These are phyloP conservation scores for Rhizopus delemar DNA, from an alignment of 371 early-diverging fungal genomes.

Conservation along the genomic window DNA sequence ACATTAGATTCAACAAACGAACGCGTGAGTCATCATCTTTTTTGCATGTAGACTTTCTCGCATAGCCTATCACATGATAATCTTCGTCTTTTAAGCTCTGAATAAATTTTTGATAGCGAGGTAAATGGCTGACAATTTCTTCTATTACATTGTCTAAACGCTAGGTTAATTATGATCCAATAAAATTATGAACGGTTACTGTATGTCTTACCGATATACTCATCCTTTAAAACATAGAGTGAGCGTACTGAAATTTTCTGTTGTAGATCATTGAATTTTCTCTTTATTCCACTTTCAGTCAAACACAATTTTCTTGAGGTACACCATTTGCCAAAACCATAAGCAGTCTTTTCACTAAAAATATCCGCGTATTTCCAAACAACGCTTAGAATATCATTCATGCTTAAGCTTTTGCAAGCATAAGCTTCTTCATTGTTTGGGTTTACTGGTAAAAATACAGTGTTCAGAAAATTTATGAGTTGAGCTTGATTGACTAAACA, in stretches of 20 bases:
- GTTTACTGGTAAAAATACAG: conserved; percentile 11
- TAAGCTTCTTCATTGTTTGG: conserved; percentile 13
- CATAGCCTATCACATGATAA: conserved; percentile 17
- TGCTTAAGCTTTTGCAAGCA: conserved; percentile 8
- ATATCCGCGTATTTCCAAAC: conserved; percentile 9
- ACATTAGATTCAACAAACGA: conserved; percentile 6
- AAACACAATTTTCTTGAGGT: conserved; percentile 8
- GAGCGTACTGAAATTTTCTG: conserved; percentile 12
- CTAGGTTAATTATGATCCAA: conserved; percentile 9
- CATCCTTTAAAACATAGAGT: conserved; percentile 15
- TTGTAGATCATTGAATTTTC: conserved; percentile 14
- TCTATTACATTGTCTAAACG: conserved; percentile 8
- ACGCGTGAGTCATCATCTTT: conserved; percentile 12
- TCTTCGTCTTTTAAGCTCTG: conserved; percentile 17
- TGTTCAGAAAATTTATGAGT: conserved; percentile 10
- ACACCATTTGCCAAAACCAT: conserved; percentile 13
- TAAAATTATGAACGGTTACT: conserved; percentile 5
- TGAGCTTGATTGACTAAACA: conserved; percentile 11
- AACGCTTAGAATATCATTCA: conserved; percentile 4
- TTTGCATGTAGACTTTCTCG: conserved; percentile 12
- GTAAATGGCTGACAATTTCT: conserved; percentile 7
- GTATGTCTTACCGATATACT: conserved; percentile 9
- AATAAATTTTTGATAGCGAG: conserved; percentile 18
- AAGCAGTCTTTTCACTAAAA: conserved; percentile 7
- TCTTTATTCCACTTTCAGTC: conserved; percentile 9